phyloP scores from a whole-genome alignment of 306 rosid species.

The Inga leiocalycina region DNA sequence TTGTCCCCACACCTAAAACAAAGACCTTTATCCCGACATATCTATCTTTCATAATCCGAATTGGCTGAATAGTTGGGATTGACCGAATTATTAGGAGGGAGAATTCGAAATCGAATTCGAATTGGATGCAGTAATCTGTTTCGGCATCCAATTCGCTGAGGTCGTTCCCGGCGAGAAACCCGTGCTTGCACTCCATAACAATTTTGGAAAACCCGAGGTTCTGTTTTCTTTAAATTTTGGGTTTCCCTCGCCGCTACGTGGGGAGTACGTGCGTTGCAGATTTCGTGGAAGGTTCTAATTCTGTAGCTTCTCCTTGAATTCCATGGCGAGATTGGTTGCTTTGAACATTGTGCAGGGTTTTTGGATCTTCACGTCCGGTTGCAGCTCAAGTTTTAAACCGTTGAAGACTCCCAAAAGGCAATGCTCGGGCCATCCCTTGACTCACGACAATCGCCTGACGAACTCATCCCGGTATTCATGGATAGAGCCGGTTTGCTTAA shows the following conservation, averaged over 20 bases:
- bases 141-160: too few species aligned
- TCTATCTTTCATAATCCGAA: not conserved
- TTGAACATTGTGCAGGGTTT: not conserved
- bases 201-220: accelerated
- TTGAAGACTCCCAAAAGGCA: not conserved
- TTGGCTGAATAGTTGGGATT: too few species aligned
- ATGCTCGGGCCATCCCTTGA: not conserved
- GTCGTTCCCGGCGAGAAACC: too few species aligned
- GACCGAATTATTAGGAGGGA: too few species aligned
- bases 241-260: too few species aligned
- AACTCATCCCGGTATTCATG: not conserved
- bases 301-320: not conserved
- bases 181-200: accelerated
- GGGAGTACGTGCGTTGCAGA: too few species aligned
- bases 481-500: too few species aligned
- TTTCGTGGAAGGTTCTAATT: too few species aligned
- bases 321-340: not conserved
- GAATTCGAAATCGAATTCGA: too few species aligned
- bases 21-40: not conserved
- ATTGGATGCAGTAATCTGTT: too few species aligned
- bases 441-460: not conserved
- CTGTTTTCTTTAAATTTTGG: too few species aligned
- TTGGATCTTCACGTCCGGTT: not conserved
- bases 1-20: not conserved
- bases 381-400: not conserved